phyloP scores from a whole-genome alignment of 495 filamentous ascomycete species.

The Penicillium cosmopolitanum region DNA sequence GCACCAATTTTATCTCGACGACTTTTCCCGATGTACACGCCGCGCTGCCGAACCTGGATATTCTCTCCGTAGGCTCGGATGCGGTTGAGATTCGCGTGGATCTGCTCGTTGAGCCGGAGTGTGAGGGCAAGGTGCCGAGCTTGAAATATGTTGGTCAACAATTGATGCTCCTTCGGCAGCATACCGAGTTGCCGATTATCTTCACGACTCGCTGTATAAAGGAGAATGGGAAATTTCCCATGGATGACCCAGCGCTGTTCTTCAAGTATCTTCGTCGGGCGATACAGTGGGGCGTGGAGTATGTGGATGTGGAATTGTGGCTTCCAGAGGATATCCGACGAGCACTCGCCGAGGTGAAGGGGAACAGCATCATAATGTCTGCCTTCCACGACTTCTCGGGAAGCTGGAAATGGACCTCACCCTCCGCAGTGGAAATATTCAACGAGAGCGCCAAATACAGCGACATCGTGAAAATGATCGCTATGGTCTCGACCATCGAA shows the following conservation, averaged over 20 bases:
- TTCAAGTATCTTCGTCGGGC: conserved; percentile 77
- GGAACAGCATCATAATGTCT: conserved; percentile 80
- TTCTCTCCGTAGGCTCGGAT: conserved; percentile 81
- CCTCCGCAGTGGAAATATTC: conserved; percentile 69
- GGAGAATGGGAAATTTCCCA: conserved; percentile 82
- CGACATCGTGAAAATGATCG: conserved; percentile 88
- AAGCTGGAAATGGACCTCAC: conserved; percentile 77
- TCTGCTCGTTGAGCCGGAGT: conserved; percentile 72
- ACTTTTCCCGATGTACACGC: conserved; percentile 85
- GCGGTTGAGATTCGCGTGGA: conserved; percentile 84
- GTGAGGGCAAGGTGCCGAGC: conserved; percentile 67
- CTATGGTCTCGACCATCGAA: conserved; percentile 73
- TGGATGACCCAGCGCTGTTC: conserved; percentile 74
- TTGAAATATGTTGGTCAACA: conserved; percentile 83
- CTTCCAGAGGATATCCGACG: conserved; percentile 74
- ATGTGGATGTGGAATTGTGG: conserved; percentile 86
- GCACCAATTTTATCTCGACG: conserved; percentile 82
- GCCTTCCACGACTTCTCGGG: conserved; percentile 87
- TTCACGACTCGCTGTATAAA: conserved; percentile 79
- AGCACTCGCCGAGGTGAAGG: conserved; percentile 67
- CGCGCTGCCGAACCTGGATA: conserved; percentile 82
- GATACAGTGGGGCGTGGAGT: conserved; percentile 85
- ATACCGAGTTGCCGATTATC: conserved; percentile 84
- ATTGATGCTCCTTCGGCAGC: conserved; percentile 78
- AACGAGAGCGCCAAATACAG: conserved; percentile 70